These are phyloP conservation scores for Aurinia saxatilis DNA, from an alignment of 345 rosid species.

Conservation along the genomic window DNA sequence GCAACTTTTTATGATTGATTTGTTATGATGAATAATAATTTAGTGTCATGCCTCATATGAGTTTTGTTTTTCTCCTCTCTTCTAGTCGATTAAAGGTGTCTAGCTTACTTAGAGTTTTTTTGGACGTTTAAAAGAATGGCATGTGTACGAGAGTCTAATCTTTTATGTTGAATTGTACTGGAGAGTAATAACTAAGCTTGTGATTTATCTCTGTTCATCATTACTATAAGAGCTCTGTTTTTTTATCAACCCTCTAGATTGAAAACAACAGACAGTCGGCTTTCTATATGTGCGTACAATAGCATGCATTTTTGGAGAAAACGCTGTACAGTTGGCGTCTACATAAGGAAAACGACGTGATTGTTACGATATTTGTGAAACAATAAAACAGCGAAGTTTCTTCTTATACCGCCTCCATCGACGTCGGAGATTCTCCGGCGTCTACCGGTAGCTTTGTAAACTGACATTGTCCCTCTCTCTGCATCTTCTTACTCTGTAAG, in stretches of 20 bases:
- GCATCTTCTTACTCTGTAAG: too few relatives aligned
- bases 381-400: too few relatives aligned
- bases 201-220: neutral
- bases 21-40: neutral
- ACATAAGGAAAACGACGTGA: neutral
- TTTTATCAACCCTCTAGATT: neutral
- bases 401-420: conserved; percentile 7
- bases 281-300: neutral
- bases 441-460: neutral
- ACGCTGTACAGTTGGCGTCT: neutral
- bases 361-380: too few relatives aligned
- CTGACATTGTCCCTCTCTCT: neutral
- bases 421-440: conserved; percentile 13
- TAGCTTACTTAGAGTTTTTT: neutral
- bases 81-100: neutral
- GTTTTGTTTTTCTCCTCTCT: neutral
- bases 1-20: neutral
- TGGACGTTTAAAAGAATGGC: neutral
- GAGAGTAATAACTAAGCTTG: neutral
- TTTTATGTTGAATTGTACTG: neutral
- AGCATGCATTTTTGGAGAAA: neutral
- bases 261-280: too few relatives aligned
- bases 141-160: neutral
- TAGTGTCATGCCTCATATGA: neutral
- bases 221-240: neutral